phyloP scores from a whole-genome alignment of 257 asterid species.

The Nicotiana noctiflora region DNA sequence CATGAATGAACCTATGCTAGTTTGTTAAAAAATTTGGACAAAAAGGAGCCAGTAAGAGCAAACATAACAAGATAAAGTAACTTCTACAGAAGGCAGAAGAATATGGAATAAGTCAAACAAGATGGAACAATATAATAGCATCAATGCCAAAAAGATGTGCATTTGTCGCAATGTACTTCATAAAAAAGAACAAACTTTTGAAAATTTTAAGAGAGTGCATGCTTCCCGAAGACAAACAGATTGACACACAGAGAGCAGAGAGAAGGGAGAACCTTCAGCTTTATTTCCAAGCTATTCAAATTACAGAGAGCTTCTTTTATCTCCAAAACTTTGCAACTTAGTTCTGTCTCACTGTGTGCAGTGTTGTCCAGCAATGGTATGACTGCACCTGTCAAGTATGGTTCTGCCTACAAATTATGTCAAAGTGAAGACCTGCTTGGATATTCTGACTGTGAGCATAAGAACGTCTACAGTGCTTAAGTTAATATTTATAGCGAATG shows the following conservation, averaged over 20 bases:
- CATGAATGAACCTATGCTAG: neutral
- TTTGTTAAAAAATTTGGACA: neutral
- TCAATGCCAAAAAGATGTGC: neutral
- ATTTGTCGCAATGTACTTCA: neutral
- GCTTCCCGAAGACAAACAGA: neutral
- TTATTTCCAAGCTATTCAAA: constrained; percentile 74
- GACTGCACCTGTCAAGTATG: constrained; percentile 64
- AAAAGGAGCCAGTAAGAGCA: neutral
- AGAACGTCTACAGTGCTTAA: neutral
- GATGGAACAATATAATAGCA: neutral
- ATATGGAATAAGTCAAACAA: no score
- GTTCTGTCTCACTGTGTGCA: constrained; percentile 24
- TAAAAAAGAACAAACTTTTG: no score
- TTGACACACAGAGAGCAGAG: neutral
- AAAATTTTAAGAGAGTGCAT: neutral
- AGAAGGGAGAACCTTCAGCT: constrained; percentile 61
- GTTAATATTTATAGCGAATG: neutral
- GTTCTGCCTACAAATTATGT: constrained; percentile 50
- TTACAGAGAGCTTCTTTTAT: constrained; percentile 53
- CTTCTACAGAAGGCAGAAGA: neutral
- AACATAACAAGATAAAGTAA: neutral
- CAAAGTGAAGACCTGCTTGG: constrained; percentile 19
- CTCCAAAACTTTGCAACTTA: constrained; percentile 38
- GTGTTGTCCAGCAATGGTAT: constrained; percentile 46
- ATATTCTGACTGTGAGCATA: constrained; percentile 6